These are phyloP conservation scores for Geranium brycei DNA, from an alignment of 345 rosid species.

Conservation along the genomic window DNA sequence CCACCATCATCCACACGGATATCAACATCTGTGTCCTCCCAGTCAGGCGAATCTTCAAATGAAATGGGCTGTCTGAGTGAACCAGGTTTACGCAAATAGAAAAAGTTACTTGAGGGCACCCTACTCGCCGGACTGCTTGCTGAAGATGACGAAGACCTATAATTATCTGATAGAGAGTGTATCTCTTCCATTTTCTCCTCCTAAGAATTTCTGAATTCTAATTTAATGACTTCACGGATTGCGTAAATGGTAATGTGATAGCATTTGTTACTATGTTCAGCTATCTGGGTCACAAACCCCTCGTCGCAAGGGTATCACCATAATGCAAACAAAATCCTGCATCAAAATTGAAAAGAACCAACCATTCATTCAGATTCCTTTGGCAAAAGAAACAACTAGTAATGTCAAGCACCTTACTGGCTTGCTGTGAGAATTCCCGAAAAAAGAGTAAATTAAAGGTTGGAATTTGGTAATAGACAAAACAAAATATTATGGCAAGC, in stretches of 20 bases:
- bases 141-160: constrained; percentile 91
- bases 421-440: background rate
- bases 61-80: constrained; percentile 88
- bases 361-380: background rate
- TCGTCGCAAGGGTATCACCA: background rate
- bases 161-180: constrained; percentile 85
- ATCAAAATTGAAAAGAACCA: background rate
- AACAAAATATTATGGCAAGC: background rate
- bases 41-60: constrained; percentile 95
- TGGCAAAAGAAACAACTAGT: background rate
- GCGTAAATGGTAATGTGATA: constrained; percentile 1
- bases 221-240: background rate
- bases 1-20: constrained; percentile 64
- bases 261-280: background rate
- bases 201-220: constrained; percentile 12
- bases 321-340: background rate
- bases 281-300: background rate
- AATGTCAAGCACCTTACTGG: background rate
- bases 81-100: constrained; percentile 90
- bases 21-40: constrained; percentile 88
- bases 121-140: constrained; percentile 97
- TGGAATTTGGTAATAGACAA: background rate
- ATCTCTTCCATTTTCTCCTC: constrained; percentile 71
- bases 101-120: constrained; percentile 86
- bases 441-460: background rate